Conservation (phyloP, 139 green algal species). For the Chlorella sp. region DNA sequence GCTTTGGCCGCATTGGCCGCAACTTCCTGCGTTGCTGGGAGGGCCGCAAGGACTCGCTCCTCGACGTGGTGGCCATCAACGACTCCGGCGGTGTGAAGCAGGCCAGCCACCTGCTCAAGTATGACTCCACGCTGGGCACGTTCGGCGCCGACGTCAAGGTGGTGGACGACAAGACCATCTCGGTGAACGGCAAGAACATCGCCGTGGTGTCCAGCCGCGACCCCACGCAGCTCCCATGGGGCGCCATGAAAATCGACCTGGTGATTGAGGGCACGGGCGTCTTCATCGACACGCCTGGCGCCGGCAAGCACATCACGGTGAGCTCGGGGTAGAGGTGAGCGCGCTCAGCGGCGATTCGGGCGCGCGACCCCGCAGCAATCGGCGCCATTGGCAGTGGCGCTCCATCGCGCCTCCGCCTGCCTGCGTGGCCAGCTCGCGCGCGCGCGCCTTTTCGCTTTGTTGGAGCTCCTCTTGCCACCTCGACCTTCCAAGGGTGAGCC, state of each 20-base stretch:
- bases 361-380: too few species aligned
- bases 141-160: constrained; percentile 93
- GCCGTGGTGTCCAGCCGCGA: constrained; percentile 91
- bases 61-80: constrained; percentile 95
- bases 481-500: neutral
- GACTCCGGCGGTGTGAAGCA: constrained; percentile 95
- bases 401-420: neutral
- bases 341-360: too few species aligned
- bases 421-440: too few species aligned
- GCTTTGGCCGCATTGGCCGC: constrained; percentile 95
- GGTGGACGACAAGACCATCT: constrained; percentile 83
- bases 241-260: constrained; percentile 83
- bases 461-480: neutral
- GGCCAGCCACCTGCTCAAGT: constrained; percentile 98
- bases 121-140: constrained; percentile 96
- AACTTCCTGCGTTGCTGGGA: constrained; percentile 90
- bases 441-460: neutral
- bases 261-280: constrained; percentile 98
- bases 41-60: constrained; percentile 67
- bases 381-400: neutral
- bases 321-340: too few species aligned
- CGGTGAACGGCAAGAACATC: constrained; percentile 93
- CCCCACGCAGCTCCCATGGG: constrained; percentile 93
- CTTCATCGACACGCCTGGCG: constrained; percentile 84
- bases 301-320: constrained; percentile 85